These are phyloP conservation scores for Apiospora pterosperma DNA, from an alignment of 2,329 filamentous ascomycete genomes.

Conservation along the genomic window DNA sequence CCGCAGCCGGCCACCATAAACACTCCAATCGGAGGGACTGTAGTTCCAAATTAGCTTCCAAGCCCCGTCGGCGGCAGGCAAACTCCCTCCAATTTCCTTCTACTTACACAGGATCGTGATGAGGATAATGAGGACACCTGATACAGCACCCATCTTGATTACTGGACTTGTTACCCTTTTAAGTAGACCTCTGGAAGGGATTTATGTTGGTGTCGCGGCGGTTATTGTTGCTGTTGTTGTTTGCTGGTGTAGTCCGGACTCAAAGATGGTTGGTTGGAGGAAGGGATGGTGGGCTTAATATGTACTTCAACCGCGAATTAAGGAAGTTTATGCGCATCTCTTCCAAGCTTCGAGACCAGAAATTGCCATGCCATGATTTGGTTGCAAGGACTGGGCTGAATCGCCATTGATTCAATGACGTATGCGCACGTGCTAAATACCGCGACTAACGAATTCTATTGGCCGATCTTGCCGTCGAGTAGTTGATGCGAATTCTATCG, in stretches of 20 bases:
- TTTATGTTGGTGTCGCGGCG: not conserved
- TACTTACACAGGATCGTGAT: slow-evolving; percentile 51
- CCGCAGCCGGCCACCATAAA: slow-evolving; percentile 64
- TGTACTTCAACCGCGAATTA: not conserved
- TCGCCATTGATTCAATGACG: not conserved
- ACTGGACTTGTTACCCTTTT: not conserved
- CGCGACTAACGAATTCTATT: not conserved
- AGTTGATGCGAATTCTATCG: not conserved
- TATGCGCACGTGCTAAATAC: not conserved
- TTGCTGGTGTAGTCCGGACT: not conserved
- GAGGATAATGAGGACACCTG: slow-evolving; percentile 46
- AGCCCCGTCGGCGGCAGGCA: not conserved
- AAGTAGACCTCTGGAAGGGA: not conserved
- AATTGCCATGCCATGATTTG: not conserved
- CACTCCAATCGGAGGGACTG: slow-evolving; percentile 65
- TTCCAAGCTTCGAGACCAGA: not conserved
- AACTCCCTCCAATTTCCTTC: not conserved
- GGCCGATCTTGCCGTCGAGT: not conserved
- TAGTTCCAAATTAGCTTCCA: not conserved
- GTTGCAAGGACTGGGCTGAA: not conserved
- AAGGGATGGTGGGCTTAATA: not conserved
- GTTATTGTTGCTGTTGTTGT: not conserved
- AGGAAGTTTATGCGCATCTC: not conserved
- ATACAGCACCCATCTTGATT: slow-evolving; percentile 44
- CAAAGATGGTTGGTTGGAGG: not conserved